Evolutionary conservation across 169 alveolate genomes (phyloP), one percentile per base, ranked within the genome.

Genomic region (Cryptosporidium ryanae): DNA sequence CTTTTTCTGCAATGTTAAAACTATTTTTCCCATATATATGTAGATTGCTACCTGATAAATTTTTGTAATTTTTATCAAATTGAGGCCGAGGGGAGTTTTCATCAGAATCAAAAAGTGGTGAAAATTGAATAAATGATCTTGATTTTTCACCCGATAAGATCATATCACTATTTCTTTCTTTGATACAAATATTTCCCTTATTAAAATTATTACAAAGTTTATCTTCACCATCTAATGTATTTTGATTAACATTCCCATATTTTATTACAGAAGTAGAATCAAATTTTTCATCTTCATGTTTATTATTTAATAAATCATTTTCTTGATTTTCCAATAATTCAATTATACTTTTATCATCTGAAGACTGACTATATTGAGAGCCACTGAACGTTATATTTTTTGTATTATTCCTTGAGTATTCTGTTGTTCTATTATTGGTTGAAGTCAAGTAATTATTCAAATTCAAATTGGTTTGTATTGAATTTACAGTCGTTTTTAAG

Each of bases 291-390:
- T 2, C 17, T 0, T 32, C 1, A 48, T 25, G 15, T 7, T 13
- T 13, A 10, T 17, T 8, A 23, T 44, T 57, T 8, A 44, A n/a
- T n/a, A 5, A 10, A 1, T 32, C 63, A 21, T 31, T 25, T n/a
- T 70, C 68, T 54, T 70, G 67, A 12, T 17, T 70, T 31, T 55
- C 67, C 4, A 32, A 34, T 27, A 70, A 12, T 17, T 54, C 68
- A 12, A 54, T 55, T 1, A 70, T 70, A 23, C 52, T 70, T 21
- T 32, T 52, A n/a, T 50, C 66, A 54, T 70, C 84, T 27, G 84
- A 70, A 12, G 84, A 70, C n/a, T 70, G 57, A 34, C 84, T 70
- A 25, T 70, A 70, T 12, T 70, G 84, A 12, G 84, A 52, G 10
- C 84, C 84, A 29, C 59, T 34, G 43, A 70, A 70, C 18, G 52